phyloP scores from a whole-genome alignment of 73 alveolate genomes.

The Urostyla sp. region DNA sequence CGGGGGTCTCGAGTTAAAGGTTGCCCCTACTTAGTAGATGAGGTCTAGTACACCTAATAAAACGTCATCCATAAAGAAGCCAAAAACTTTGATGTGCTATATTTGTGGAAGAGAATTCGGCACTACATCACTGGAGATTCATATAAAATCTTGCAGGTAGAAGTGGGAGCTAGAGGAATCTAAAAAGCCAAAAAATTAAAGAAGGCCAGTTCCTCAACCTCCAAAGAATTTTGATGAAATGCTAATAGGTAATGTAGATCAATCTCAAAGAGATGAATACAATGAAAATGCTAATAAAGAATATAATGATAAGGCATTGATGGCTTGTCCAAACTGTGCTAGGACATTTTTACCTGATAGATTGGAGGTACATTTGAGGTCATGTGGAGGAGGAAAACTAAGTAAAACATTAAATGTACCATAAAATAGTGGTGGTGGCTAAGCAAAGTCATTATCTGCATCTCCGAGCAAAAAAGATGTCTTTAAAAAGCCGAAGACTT shows the following conservation, averaged over 20 bases:
- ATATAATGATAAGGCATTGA: slow-evolving; percentile 76
- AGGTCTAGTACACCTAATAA: slow-evolving; percentile 44
- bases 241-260: background rate
- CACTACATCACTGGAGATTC: slow-evolving; percentile 78
- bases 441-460: slow-evolving; percentile 7
- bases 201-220: slow-evolving; percentile 72
- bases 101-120: slow-evolving; percentile 87
- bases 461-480: slow-evolving; percentile 8
- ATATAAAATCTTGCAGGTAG: slow-evolving; percentile 72
- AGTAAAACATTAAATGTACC: slow-evolving; percentile 9
- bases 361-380: slow-evolving; percentile 73
- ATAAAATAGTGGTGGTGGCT: background rate
- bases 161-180: slow-evolving; percentile 76
- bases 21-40: too few species aligned
- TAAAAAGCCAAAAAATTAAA: slow-evolving; percentile 66
- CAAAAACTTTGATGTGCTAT: slow-evolving; percentile 66
- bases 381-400: slow-evolving; percentile 37
- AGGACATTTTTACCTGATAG: slow-evolving; percentile 90
- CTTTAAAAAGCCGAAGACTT: slow-evolving; percentile 75
- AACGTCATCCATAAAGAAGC: too few species aligned
- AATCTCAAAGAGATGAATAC: too few species aligned
- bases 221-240: slow-evolving; percentile 57
- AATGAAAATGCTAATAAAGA: slow-evolving; percentile 83
- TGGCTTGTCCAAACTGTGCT: slow-evolving; percentile 84
- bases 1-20: background rate